Conservation (phyloP, 2,329 filamentous ascomycete genomes). For the Diaporthe sp. region DNA sequence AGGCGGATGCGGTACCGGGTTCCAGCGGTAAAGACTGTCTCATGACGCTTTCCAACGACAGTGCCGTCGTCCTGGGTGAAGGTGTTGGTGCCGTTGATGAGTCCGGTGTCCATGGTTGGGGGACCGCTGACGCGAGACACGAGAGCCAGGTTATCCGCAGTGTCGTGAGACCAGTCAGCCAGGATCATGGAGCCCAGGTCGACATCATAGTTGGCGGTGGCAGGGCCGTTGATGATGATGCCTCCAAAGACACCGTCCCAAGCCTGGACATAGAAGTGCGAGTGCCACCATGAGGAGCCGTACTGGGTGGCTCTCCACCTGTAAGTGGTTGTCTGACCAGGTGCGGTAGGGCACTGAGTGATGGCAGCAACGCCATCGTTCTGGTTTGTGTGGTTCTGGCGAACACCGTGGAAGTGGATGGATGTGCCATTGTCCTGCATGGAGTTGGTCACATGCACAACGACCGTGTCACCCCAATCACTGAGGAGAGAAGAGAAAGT, state of each 20-base stretch:
- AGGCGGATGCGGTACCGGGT: constrained; percentile 53
- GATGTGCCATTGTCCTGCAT: constrained; percentile 54
- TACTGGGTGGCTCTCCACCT: constrained; percentile 68
- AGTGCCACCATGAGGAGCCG: constrained; percentile 72
- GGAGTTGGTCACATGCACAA: constrained; percentile 52
- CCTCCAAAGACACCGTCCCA: constrained; percentile 70
- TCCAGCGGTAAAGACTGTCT: constrained; percentile 56
- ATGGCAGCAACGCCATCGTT: constrained; percentile 55
- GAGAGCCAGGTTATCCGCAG: constrained; percentile 54
- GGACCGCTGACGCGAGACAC: constrained; percentile 49
- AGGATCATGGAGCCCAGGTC: constrained; percentile 72
- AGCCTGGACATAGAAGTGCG: constrained; percentile 64
- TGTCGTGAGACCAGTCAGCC: constrained; percentile 68
- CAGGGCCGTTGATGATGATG: constrained; percentile 72
- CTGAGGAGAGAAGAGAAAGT: constrained; percentile 47
- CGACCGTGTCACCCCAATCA: constrained; percentile 54
- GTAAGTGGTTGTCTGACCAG: constrained; percentile 67
- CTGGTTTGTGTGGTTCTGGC: constrained; percentile 52
- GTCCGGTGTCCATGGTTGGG: constrained; percentile 57
- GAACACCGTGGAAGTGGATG: constrained; percentile 57
- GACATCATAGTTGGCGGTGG: constrained; percentile 70
- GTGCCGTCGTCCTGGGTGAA: constrained; percentile 49
- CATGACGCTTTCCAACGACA: constrained; percentile 50
- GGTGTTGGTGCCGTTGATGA: constrained; percentile 60
- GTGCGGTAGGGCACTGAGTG: constrained; percentile 64